Base-by-base conservation (phyloP, 208 protist species). In the Crithidia sp. region DNA sequence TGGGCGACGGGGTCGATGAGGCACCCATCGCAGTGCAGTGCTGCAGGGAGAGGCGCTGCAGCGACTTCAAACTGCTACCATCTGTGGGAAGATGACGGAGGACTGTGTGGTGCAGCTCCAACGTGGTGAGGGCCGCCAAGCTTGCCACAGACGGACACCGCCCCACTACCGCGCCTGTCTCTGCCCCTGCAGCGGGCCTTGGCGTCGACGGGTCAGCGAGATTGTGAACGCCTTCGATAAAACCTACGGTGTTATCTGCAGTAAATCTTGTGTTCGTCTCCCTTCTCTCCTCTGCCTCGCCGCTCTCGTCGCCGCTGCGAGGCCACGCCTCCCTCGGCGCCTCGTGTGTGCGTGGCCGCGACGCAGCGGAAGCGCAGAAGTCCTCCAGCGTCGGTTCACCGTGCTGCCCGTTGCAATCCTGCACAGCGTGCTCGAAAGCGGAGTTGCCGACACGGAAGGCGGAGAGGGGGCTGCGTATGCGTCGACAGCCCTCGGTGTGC, bases 31-130 rank as follows among this genome's bases (percentile, higher is more conserved):
- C 9, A n/a, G 68, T 52, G 68, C 68, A 74, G 4, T 44, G 37
- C 17, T 4, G 17, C 8, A 74, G 47, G 0, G 57, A 41, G 49
- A 74, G 68, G 13, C 7, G 28, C 47, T 59, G 68, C 58, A 74
- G 45, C 8, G 12, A 17, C 17, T n/a, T 17, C n/a, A 74, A 43
- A 13, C 5, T 16, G 8, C 68, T 49, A 19, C 57, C 41, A 2
- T 74, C 37, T 3, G 40, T 49, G 9, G 66, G 47, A 16, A 43
- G 14, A 47, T 17, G 39, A 17, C 44, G 45, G 5, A 74, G 44
- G 47, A 58, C 52, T 4, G 49, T 66, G 59, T 66, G 49, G 50
- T 61, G 59, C 36, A 74, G 50, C 47, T 66, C 41, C 4, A 74
- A 45, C 40, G 49, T 52, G 14, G 58, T 49, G 6, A 74, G 58